Percentiles rank a stretch among this genome's conserved stretches.
These are phyloP conservation scores for Aureobasidium sp. DNA, from an alignment of 2,329 filamentous ascomycete species.

Conservation along the genomic window DNA sequence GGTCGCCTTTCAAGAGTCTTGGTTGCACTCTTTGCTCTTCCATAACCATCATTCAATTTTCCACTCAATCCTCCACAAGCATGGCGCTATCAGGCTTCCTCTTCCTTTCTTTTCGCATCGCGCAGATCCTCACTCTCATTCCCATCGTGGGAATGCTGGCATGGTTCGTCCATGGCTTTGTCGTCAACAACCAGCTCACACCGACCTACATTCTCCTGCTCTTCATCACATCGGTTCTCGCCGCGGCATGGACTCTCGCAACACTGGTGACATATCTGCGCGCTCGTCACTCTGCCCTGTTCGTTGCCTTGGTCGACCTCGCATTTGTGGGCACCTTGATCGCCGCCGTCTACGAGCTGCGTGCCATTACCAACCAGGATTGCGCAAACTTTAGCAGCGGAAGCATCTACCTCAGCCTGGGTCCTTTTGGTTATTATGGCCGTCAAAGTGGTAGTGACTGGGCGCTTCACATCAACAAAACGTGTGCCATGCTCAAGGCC, in stretches of 20 bases:
- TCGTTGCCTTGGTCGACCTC: constrained; percentile 56
- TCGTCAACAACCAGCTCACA: constrained; percentile 50
- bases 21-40: not conserved
- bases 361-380: constrained; percentile 53
- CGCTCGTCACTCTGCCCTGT: constrained; percentile 51
- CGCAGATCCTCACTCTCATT: constrained; percentile 56
- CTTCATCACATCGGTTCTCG: constrained; percentile 58
- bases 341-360: constrained; percentile 52
- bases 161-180: constrained; percentile 56
- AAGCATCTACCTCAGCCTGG: constrained; percentile 42
- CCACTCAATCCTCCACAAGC: constrained; percentile 17
- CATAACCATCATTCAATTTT: not conserved
- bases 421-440: constrained; percentile 51
- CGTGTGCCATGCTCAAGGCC: constrained; percentile 88
- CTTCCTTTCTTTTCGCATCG: constrained; percentile 55
- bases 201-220: constrained; percentile 55
- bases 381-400: constrained; percentile 54
- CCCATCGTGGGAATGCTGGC: constrained; percentile 58
- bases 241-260: constrained; percentile 53
- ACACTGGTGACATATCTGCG: constrained; percentile 54
- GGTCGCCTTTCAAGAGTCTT: not conserved
- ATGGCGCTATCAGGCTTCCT: constrained; percentile 50
- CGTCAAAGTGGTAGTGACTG: constrained; percentile 40
- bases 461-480: constrained; percentile 58
- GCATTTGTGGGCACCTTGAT: constrained; percentile 59